These are phyloP conservation scores for Trichoderma harzianum DNA, from an alignment of 2,329 filamentous ascomycete species.

Conservation along the genomic window DNA sequence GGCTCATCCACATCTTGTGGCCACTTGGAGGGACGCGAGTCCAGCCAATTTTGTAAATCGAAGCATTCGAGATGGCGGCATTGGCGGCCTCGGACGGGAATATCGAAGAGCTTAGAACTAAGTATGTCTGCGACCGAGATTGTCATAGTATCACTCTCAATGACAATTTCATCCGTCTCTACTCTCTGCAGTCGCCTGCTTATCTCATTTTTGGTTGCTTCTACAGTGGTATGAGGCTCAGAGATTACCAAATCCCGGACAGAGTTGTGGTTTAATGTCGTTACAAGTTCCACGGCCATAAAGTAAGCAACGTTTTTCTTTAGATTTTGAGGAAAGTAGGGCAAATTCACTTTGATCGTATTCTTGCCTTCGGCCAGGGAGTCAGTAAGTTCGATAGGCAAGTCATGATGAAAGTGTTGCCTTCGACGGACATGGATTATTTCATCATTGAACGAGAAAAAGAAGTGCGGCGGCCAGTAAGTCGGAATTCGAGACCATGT, in stretches of 20 bases:
- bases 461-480: constrained; percentile 68
- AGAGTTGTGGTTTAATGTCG: constrained; percentile 47
- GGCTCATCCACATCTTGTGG: constrained; percentile 40
- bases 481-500: constrained; percentile 64
- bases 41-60: constrained; percentile 78
- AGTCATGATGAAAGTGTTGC: constrained; percentile 68
- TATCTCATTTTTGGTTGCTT: constrained; percentile 56
- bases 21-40: constrained; percentile 55
- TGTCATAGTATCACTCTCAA: constrained; percentile 53
- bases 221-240: constrained; percentile 39
- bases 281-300: constrained; percentile 68
- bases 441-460: constrained; percentile 62
- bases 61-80: constrained; percentile 88
- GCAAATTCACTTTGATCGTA: constrained; percentile 51
- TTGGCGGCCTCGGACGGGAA: constrained; percentile 65
- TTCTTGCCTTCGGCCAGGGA: constrained; percentile 59
- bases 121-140: constrained; percentile 67
- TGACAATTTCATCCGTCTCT: constrained; percentile 56
- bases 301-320: constrained; percentile 41
- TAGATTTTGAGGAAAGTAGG: constrained; percentile 27
- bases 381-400: constrained; percentile 71
- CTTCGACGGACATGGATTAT: constrained; percentile 62
- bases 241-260: constrained; percentile 40
- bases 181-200: constrained; percentile 40
- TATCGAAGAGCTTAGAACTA: constrained; percentile 59